Evolutionary conservation across 2,329 filamentous ascomycete species (phyloP), one percentile per base, ranked within the genome.

Genomic region (Cladobotryum mycophilum): DNA sequence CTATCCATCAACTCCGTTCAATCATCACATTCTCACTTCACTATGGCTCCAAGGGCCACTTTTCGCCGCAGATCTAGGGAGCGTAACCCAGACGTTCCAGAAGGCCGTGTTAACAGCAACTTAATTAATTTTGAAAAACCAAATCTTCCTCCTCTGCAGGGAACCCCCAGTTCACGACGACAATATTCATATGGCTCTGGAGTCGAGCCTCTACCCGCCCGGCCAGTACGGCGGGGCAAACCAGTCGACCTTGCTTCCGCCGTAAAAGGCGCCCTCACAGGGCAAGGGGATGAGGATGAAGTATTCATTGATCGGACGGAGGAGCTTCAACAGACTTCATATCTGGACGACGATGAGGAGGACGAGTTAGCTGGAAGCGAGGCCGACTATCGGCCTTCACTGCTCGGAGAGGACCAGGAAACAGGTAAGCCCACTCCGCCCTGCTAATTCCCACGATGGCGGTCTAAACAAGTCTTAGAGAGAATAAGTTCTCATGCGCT

Each of bases 101-200:
- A 22, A 17, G 49, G 38, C 35, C 40, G 40, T n/a, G 42, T 41
- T 3, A 13, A 47, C 18, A 25, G 25, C 41, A 44, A 14, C 8
- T 35, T 51, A 14, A 30, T 51, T 18, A 45, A 45, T 20, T 58
- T 65, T 45, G 52, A 55, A 35, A 62, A 59, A 22, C 63, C 62
- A 34, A 58, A 61, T 5, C 47, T 64, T 11, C 63, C 61, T 13
- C 46, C 54, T 2, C 51, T 61, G 3, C 54, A 58, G 35, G 68
- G 64, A 3, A 69, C 68, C 0, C 66, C 68, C 5, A 68, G 66
- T 41, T 61, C 66, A 11, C 60, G 67, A 30, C 60, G 67, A 37
- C 67, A 70, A 53, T 70, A 70, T 50, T 62, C 66, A 1, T 71
- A 71, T 56, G 68, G 68, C 34, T 65, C 68, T 34, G 65, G 51